A percentile compares a stretch with the other conserved stretches of the same genome.
These are phyloP conservation scores for Chytriomyces hyalinus DNA, from an alignment of 192 early-diverging fungal species.

Conservation along the genomic window DNA sequence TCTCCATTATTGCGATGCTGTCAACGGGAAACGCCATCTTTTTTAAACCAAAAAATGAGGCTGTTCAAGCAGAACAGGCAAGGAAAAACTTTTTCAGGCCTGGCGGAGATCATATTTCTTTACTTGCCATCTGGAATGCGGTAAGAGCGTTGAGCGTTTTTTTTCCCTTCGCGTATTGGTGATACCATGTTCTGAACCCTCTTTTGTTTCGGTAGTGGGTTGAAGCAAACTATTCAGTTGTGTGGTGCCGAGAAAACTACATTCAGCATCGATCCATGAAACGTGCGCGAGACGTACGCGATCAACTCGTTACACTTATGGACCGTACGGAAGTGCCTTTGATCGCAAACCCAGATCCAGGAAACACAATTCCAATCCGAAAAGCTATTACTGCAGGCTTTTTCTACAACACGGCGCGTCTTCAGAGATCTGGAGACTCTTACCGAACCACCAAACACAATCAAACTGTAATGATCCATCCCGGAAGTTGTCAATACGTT, in stretches of 20 bases:
- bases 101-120: conserved; percentile 92
- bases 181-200: conserved; percentile 6
- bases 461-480: conserved; percentile 92
- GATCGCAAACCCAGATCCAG: conserved; percentile 80
- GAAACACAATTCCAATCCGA: conserved; percentile 84
- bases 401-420: conserved; percentile 90
- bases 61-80: conserved; percentile 90
- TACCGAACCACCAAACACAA: conserved; percentile 91
- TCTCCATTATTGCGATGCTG: conserved; percentile 93
- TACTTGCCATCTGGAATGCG: conserved; percentile 92
- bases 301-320: conserved; percentile 90
- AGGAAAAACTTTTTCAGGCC: conserved; percentile 85
- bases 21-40: conserved; percentile 70
- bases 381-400: conserved; percentile 94
- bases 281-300: conserved; percentile 87
- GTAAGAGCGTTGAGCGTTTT: conserved; percentile 50
- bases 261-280: conserved; percentile 91
- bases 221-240: conserved; percentile 84
- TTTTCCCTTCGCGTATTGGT: conserved; percentile 31
- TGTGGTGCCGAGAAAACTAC: conserved; percentile 98
- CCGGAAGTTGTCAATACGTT: conserved; percentile 75
- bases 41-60: conserved; percentile 83
- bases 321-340: conserved; percentile 87
- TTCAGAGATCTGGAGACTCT: conserved; percentile 85
- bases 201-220: conserved; percentile 44